Conservation (phyloP, 768 basidiomycete genomes). For the Sarcomyxa edulis region DNA sequence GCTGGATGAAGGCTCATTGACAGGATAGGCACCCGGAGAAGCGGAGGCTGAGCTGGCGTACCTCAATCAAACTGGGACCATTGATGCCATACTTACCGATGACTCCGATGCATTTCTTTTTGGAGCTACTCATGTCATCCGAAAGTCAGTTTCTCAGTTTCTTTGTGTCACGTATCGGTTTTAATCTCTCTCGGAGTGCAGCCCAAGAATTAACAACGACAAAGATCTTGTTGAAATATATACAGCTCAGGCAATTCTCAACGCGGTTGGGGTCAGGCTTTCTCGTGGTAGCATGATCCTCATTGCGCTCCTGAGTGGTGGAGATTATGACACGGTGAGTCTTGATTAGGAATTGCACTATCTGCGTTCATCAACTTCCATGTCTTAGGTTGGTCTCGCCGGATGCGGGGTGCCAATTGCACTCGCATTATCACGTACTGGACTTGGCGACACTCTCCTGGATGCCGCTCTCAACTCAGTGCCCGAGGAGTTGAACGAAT, state of each 20-base stretch:
- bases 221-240: conserved; percentile 33
- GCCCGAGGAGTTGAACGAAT: background rate
- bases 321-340: conserved; percentile 28
- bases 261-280: conserved; percentile 16
- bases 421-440: conserved; percentile 50
- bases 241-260: conserved; percentile 11
- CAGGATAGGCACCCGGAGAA: conserved; percentile 8
- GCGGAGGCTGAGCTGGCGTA: conserved; percentile 9
- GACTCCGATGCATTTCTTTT: conserved; percentile 19
- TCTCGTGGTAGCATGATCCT: conserved; percentile 24
- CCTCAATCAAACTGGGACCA: conserved; percentile 3
- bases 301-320: conserved; percentile 26
- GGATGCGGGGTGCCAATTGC: conserved; percentile 51
- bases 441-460: conserved; percentile 49
- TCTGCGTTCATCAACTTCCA: background rate
- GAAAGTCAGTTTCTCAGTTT: conserved; percentile 25
- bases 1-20: too few species aligned
- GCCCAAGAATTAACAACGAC: conserved; percentile 38
- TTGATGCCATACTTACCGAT: conserved; percentile 6
- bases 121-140: conserved; percentile 34
- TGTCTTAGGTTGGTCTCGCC: conserved; percentile 13
- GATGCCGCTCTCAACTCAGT: conserved; percentile 23
- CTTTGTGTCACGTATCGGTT: too few species aligned
- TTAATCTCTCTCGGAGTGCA: conserved; percentile 30
- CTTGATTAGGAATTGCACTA: background rate